A percentile compares a stretch with the other conserved stretches of the same genome.
Conservation (phyloP, 768 basidiomycete species). For the Agrocybe chaxingu region DNA sequence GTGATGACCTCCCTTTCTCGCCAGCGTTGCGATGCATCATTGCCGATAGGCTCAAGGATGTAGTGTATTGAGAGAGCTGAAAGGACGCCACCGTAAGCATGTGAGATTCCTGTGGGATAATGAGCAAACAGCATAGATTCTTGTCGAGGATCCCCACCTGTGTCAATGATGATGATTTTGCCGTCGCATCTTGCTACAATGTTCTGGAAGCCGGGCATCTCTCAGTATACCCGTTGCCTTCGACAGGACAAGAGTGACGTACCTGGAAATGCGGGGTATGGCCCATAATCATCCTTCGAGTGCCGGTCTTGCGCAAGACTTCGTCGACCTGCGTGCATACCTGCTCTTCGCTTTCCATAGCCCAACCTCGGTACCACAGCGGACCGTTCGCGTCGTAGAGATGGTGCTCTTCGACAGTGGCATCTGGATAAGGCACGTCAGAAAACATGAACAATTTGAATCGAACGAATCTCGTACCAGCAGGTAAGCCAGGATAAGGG, state of each 20-base stretch:
- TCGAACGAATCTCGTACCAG: conserved; percentile 23
- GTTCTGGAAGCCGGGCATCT: conserved; percentile 34
- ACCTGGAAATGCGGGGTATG: conserved; percentile 91
- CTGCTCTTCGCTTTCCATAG: conserved; percentile 63
- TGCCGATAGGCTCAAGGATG: conserved; percentile 63
- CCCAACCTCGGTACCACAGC: conserved; percentile 95
- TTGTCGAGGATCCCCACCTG: conserved; percentile 43
- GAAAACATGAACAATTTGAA: not conserved
- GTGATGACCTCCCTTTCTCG: conserved; percentile 61
- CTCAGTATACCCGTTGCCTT: not conserved
- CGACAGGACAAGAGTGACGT: conserved; percentile 11
- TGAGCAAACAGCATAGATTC: not conserved
- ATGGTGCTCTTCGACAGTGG: conserved; percentile 63
- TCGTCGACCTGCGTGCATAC: conserved; percentile 71
- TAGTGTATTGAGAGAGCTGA: conserved; percentile 89
- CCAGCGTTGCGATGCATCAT: conserved; percentile 42
- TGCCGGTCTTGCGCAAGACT: conserved; percentile 73
- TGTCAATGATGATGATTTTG: conserved; percentile 96
- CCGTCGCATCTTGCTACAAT: conserved; percentile 86
- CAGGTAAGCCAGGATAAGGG: conserved; percentile 70
- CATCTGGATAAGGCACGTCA: conserved; percentile 32
- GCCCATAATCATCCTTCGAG: conserved; percentile 90
- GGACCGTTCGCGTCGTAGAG: conserved; percentile 81
- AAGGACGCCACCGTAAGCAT: conserved; percentile 90
- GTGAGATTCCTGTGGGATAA: conserved; percentile 71